Evolutionary conservation across 2,329 filamentous ascomycete species (phyloP), one percentile per base, ranked within the genome.

Genomic region (Hawksworthiomyces lignivorus): DNA sequence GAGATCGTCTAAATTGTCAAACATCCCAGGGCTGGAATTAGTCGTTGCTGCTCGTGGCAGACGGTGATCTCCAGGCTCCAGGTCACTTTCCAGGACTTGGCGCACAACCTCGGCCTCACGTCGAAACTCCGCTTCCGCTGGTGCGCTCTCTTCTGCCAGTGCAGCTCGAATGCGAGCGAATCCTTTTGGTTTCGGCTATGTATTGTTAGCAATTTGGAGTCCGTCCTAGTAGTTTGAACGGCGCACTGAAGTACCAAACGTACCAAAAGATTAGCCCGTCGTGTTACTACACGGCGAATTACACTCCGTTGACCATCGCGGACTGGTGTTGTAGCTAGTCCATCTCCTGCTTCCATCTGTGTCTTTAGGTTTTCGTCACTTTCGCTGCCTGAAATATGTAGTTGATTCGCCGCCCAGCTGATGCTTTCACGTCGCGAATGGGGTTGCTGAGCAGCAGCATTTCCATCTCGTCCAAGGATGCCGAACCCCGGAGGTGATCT

Each of bases 81-180:
- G 74, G 54, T 96, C 89, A 53, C 83, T 90, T 60, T 97, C 92
- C 31, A 88, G 84, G 21, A 97, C 89, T 62, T 96, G 92, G 38
- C 87, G 85, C 48, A 98, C 87, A 5, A 97, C 92, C 62, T 97
- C 90, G 28, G 90, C 88, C 67, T 98, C 92, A 29, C 88, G 82
- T 39, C 85, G 82, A 44, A 87, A 80, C 61, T 98, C 92, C 31
- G 84, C 83, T 54, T 98, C 92, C 9, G 94, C 71, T 0, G 92
- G 92, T 0, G 88, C 80, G 14, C 78, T 76, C 64, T 98, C 92
- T 64, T 98, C 92, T 44, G 86, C 73, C 1, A 98, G 72, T 4
- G 88, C 88, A 8, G 90, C 92, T 47, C 86, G 80, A 51, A 98
- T 95, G 10, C 92, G 82, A 5, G 89, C 88, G 61, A 98, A 98